Evolutionary conservation across 306 rosid species (phyloP).

Genomic region (Canavalia ensiformis): DNA sequence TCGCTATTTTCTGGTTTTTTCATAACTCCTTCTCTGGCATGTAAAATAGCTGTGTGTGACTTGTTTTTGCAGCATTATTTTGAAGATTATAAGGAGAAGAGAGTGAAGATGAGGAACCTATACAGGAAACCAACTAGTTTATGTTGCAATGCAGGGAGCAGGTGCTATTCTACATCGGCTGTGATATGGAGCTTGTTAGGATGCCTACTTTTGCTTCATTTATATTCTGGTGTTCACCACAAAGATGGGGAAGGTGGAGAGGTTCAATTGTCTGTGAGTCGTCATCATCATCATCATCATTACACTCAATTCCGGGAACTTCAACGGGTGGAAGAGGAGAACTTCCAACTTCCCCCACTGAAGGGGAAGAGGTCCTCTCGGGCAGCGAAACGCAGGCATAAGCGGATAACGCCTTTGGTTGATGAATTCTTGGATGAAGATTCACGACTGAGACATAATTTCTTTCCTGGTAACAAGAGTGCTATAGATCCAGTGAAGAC

Average conservation of each 20-base stretch:
- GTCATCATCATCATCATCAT: slow-evolving; percentile 53
- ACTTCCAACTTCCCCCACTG: slow-evolving; percentile 72
- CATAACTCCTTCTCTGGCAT: neutral
- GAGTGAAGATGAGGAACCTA: slow-evolving; percentile 82
- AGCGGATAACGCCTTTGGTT: slow-evolving; percentile 64
- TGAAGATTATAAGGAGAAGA: slow-evolving; percentile 70
- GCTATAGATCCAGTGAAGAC: slow-evolving; percentile 66
- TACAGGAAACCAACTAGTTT: slow-evolving; percentile 80
- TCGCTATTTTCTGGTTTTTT: slow-evolving; percentile 1
- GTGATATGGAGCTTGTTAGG: slow-evolving; percentile 81
- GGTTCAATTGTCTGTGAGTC: slow-evolving; percentile 52
- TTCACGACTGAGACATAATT: slow-evolving; percentile 72
- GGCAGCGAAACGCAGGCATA: slow-evolving; percentile 74
- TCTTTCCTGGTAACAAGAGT: slow-evolving; percentile 71
- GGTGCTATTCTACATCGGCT: slow-evolving; percentile 66
- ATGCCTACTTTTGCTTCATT: slow-evolving; percentile 68
- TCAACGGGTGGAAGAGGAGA: slow-evolving; percentile 75
- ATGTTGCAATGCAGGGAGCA: slow-evolving; percentile 85
- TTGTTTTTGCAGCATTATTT: slow-evolving; percentile 67
- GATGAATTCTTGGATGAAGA: slow-evolving; percentile 93
- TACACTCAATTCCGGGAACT: slow-evolving; percentile 75
- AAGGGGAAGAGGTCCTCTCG: slow-evolving; percentile 86
- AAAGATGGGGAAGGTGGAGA: slow-evolving; percentile 52
- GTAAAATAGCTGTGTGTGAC: slow-evolving; percentile 44
- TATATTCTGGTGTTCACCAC: slow-evolving; percentile 59